Base-by-base conservation (phyloP, 768 basidiomycete genomes). In the Hortiboletus campestris region DNA sequence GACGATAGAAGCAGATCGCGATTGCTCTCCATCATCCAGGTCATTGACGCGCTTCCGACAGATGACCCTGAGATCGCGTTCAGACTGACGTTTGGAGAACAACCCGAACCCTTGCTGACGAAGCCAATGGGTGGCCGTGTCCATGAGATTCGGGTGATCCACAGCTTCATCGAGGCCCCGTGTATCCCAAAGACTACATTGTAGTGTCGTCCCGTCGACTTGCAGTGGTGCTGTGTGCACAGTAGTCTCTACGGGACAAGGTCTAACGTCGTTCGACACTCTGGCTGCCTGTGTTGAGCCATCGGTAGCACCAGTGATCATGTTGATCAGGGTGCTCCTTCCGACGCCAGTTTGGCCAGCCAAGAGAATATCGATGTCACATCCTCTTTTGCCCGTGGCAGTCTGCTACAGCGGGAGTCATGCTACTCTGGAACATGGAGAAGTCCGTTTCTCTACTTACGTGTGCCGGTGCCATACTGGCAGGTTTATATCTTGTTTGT, bases 271-370 rank as follows among this genome's bases (percentile, higher is more conserved):
- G 46, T 64, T 62, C 0, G 65, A 69, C 20, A 67, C 66, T 31
- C 46, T 54, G 46, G 67, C 62, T 13, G 58, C 56, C 19, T 11
- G 44, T 6, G 38, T 40, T 12, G 64, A 61, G 40, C 49, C 57
- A 12, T 48, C 46, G 36, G 41, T 20, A 32, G 49, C 58, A 38
- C 60, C 67, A 10, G 43, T 58, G 51, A 64, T 64, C 67, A 67
- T 69, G 29, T 67, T 67, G 56, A 65, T 53, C 53, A 67, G 32
- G 5, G 65, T 65, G 42, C 67, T 67, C 32, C 65, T 67, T 38
- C 66, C 66, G n/a, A 67, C 65, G 38, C 65, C 66, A 10, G 67
- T 67, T 34, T 67, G 67, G 28, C 65, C 67, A 41, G 59, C 67
- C 45, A 69, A 48, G 22, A 67, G 62, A 29, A 67, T 53, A 13